Base-by-base conservation (phyloP, 495 filamentous ascomycete species). In the Amniculicola lignicola region DNA sequence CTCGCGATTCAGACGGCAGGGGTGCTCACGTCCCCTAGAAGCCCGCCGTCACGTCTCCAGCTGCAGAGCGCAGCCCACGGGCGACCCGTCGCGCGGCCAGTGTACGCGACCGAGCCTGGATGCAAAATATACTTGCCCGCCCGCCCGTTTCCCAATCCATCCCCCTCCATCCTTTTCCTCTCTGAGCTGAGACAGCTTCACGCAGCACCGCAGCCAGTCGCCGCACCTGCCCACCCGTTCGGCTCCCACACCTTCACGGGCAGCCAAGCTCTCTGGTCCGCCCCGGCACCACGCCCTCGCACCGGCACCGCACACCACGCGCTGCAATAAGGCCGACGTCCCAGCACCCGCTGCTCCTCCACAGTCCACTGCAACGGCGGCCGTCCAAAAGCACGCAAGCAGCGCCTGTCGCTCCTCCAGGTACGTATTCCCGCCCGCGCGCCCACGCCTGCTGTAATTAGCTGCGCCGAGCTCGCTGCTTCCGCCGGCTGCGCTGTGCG, bases 81-180 rank as follows among this genome's bases (percentile, higher is more conserved):
- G 38, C 47, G 14, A 16, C 10, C 15, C 36, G 22, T 2, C 38
- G 33, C 46, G 35, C 36, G 44, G 28, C 53, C 39, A 44, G 49
- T 42, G n/a, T 15, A 37, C 28, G 24, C 19, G 23, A 16, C n/a
- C 25, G 18, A 27, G 23, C 22, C 38, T 16, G 51, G n/a, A 39
- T 43, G 52, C 59, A 46, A 62, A 57, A 57, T 62, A 62, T 59
- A 59, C 55, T 44, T 57, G 52, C 53, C 43, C 47, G 41, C 42
- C 7, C 60, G 43, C 54, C 54, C 60, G 54, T 58, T 63, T 58
- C 60, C 58, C 60, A 58, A 58, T 58, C 44, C 60, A 49, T 28
- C 54, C 49, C 48, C 31, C 54, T 59, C 60, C 46, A n/a, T 63
- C 60, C 60, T 63, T 63, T 63, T 51, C 61, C 55, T 57, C 61